Percentiles rank a stretch among this genome's conserved stretches.
phyloP scores from a whole-genome alignment of 306 rosid species.

The Carpinus fangiana region DNA sequence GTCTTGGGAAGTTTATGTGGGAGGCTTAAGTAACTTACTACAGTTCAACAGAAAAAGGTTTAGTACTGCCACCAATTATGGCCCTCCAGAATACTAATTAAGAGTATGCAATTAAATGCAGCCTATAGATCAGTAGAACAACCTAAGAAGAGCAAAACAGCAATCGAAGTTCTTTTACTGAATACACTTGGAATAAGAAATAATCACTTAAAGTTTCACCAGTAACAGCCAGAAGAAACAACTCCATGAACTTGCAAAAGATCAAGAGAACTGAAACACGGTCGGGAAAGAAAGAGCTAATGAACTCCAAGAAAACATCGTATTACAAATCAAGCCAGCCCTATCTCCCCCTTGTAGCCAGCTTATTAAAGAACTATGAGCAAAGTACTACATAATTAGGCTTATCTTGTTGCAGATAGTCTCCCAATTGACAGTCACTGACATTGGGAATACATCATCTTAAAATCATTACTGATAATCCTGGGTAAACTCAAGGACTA shows the following conservation, averaged over 20 bases:
- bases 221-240: not conserved
- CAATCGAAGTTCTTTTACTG: not conserved
- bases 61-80: not conserved
- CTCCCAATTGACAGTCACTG: not conserved
- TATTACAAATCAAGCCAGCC: not conserved
- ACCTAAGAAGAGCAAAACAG: not conserved
- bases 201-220: not conserved
- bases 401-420: not conserved
- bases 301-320: not conserved
- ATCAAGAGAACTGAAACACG: not conserved
- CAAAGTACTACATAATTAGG: not conserved
- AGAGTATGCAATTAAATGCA: not conserved
- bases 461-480: not conserved
- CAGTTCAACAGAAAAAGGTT: not conserved
- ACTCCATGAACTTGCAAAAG: not conserved
- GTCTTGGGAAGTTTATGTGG: not conserved
- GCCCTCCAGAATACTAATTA: not conserved
- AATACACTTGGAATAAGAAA: not conserved
- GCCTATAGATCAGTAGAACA: not conserved
- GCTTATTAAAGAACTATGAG: not conserved
- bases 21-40: not conserved
- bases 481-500: not conserved
- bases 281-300: not conserved
- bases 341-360: not conserved
- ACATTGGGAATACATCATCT: not conserved